Evolutionary conservation across 2,329 filamentous ascomycete species (phyloP).

Genomic region (Alternaria arbusti): DNA sequence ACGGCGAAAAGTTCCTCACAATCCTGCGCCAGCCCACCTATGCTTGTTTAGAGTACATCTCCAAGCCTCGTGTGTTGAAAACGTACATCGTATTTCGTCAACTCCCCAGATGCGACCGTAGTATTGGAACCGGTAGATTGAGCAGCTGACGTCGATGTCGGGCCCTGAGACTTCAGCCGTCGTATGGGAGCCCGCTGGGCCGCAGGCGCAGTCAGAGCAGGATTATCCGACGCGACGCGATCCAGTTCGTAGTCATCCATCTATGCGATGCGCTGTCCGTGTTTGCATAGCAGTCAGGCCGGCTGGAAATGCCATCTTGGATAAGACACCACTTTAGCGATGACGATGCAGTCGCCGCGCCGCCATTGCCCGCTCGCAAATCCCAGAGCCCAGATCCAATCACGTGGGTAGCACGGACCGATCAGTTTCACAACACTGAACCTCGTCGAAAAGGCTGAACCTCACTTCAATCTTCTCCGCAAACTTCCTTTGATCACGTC

Average conservation of each 20-base stretch:
- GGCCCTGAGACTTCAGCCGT: slow-evolving; percentile 20
- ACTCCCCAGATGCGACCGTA: background rate
- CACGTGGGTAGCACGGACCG: slow-evolving; percentile 16
- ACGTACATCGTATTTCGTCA: slow-evolving; percentile 39
- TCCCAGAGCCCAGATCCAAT: slow-evolving; percentile 1
- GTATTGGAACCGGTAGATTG: slow-evolving; percentile 2
- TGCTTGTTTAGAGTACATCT: background rate
- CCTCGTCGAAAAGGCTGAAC: background rate
- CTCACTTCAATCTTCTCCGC: slow-evolving; percentile 1
- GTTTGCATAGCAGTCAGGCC: background rate
- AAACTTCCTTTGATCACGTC: background rate
- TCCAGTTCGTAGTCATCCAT: slow-evolving; percentile 42
- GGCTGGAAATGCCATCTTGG: background rate
- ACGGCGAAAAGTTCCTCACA: slow-evolving; percentile 47
- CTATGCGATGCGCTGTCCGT: background rate
- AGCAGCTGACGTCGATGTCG: slow-evolving; percentile 7
- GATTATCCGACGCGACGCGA: slow-evolving; percentile 35
- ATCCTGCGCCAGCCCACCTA: slow-evolving; percentile 46
- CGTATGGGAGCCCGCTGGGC: slow-evolving; percentile 19
- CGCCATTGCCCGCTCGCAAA: slow-evolving; percentile 5
- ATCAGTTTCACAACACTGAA: slow-evolving; percentile 13
- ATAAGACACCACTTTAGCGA: background rate
- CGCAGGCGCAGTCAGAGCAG: slow-evolving; percentile 33
- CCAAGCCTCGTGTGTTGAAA: background rate
- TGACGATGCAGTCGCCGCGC: slow-evolving; percentile 1